These are phyloP conservation scores for Acanthamoeba triangularis DNA, from an alignment of 208 protist species.

Conservation along the genomic window DNA sequence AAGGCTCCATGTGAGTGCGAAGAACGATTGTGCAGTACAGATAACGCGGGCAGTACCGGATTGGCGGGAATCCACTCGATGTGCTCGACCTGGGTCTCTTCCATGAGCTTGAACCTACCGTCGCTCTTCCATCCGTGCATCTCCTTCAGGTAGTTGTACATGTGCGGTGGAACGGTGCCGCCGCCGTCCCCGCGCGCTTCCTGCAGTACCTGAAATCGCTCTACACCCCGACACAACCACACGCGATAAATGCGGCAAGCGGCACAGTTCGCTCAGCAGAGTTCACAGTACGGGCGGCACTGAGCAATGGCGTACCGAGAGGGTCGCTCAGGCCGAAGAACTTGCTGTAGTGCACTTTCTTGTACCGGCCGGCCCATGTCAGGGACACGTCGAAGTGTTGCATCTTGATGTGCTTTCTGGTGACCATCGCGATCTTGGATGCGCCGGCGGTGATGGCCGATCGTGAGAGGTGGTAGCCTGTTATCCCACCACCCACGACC, in stretches of 20 bases:
- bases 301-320: background rate
- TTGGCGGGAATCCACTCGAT: conserved; percentile 24
- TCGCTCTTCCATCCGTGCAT: conserved; percentile 13
- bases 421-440: background rate
- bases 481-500: background rate
- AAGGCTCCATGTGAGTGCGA: background rate
- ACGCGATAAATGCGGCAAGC: too few species aligned
- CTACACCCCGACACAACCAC: background rate
- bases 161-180: background rate
- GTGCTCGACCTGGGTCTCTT: background rate
- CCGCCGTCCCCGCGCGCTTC: conserved; percentile 34
- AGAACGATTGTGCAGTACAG: background rate
- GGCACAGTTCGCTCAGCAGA: too few species aligned
- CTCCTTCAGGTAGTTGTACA: conserved; percentile 36
- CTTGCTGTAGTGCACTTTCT: conserved; percentile 59
- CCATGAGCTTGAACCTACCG: background rate
- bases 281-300: background rate
- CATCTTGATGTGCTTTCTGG: background rate
- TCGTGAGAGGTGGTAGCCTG: background rate
- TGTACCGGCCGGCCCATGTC: conserved; percentile 8
- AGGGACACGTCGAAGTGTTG: conserved; percentile 39
- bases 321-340: conserved; percentile 26
- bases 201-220: background rate
- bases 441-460: background rate
- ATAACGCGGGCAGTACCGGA: background rate